Conservation (phyloP, 805 yeast genomes). For the Kregervanrija pseudodelftensis region DNA sequence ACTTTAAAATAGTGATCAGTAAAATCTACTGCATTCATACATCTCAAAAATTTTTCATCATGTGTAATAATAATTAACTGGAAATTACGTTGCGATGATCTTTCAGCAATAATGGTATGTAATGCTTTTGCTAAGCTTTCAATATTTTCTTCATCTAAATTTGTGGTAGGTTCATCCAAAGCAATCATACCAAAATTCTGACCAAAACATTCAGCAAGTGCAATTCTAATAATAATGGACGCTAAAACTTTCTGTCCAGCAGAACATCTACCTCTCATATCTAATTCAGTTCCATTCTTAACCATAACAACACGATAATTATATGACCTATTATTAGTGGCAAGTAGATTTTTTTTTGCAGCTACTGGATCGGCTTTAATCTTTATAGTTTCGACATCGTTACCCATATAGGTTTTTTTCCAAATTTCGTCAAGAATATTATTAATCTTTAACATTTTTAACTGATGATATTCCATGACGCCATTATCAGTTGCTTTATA, state of each 20-base stretch:
- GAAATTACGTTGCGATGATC: constrained; percentile 78
- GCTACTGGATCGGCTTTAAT: constrained; percentile 71
- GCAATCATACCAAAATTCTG: constrained; percentile 93
- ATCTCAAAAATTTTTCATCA: constrained; percentile 82
- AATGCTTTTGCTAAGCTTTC: constrained; percentile 81
- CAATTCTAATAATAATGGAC: constrained; percentile 81
- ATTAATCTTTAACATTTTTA: constrained; percentile 91
- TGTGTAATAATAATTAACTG: constrained; percentile 95
- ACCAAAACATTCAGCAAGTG: constrained; percentile 94
- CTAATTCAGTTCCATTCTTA: constrained; percentile 84
- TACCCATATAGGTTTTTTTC: constrained; percentile 90
- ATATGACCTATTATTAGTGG: constrained; percentile 52
- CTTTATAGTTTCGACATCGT: constrained; percentile 87
- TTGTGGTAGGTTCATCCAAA: constrained; percentile 96
- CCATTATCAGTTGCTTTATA: constrained; percentile 85
- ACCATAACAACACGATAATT: constrained; percentile 94
- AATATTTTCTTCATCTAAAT: constrained; percentile 82
- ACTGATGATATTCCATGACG: constrained; percentile 84
- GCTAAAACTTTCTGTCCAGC: constrained; percentile 97
- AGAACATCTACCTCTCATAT: constrained; percentile 97
- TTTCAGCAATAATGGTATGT: constrained; percentile 61
- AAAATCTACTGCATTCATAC: constrained; percentile 78
- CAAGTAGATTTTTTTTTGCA: constrained; percentile 29
- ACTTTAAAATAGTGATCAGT: constrained; percentile 84
- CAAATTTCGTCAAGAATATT: constrained; percentile 83